Base-by-base conservation (phyloP, 1,284 basidiomycete genomes). In the Tylopilus sp. region DNA sequence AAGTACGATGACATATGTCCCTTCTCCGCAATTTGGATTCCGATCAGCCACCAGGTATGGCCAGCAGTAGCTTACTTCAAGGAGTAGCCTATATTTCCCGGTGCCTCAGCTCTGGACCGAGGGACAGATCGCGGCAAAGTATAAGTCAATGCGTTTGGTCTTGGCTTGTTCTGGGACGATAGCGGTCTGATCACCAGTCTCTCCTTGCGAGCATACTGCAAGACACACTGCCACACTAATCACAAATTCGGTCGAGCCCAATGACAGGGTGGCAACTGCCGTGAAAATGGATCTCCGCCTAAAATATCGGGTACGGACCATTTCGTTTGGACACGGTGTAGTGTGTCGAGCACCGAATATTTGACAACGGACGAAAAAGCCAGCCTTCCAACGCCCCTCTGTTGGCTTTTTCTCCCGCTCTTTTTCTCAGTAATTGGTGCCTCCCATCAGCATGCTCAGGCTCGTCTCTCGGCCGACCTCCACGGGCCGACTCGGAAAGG, bases 401-500 rank as follows among this genome's bases (percentile, higher is more conserved):
- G 57, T 51, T 55, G 61, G 55, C 56, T 55, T 51, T 52, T 39
- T 19, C 8, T 19, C 7, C 15, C n/a, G n/a, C n/a, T n/a, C n/a
- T n/a, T n/a, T n/a, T n/a, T 26, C 6, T 6, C 3, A 25, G 21
- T 46, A 41, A 41, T 43, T 49, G 43, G 48, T 51, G 23, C 44
- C 49, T 45, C 45, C 52, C 55, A 61, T 57, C 63, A 65, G 56
- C 54, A 86, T 86, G 84, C 69, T 84, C 64, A 78, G 84, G 63
- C 71, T 84, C 56, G 82, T 84, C 48, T 78, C 80, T 63, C 75
- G 81, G 64, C 79, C 83, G 54, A 67, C 81, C 55, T 77, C 81
- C 61, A 74, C 78, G 74, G 81, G 82, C 59, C 73, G 78, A 72
- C 75, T 86, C 73, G 81, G 78, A 64, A 82, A 80, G 67, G 77